Evolutionary conservation across 257 asterid genomes (phyloP), one percentile per base, ranked within the genome.

Genomic region (Vinca minor): DNA sequence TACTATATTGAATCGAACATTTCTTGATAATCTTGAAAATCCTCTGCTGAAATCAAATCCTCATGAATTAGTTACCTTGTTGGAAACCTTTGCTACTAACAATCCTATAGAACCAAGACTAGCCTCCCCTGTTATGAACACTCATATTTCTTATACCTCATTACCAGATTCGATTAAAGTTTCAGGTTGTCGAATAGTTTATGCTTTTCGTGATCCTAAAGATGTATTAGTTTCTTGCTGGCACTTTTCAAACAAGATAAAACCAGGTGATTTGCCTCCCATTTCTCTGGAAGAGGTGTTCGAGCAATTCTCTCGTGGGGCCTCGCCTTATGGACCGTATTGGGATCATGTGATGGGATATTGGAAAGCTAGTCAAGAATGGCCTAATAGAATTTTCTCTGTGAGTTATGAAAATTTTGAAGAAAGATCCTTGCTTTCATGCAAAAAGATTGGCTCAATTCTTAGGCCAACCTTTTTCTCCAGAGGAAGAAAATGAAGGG

Each of bases 271-370:
- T 1, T 38, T 70, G 13, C 67, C 62, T 5, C 71, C 66, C 0
- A 48, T 83, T 69, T 74, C 77, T 5, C 67, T 83, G 0, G 76
- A 44, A 0, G 74, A 32, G 63, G 84, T 81, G 3, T 54, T 68
- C 28, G 72, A 78, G 0, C 82, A 56, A 25, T 81, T 83, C 20
- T 45, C 77, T 23, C 28, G 35, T 0, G 89, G 89, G 3, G 57
- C 32, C 28, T 65, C 71, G 6, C 83, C 81, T 1, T 81, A 69
- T 20, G 89, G 89, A 1, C 75, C 84, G 0, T 78, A 76, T 48
- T 68, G 80, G 71, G 86, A 83, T 29, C 86, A 83, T 38, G 83
- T 81, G 11, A 29, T 72, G 65, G 84, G 81, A 28, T 83, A 78
- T 50, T 71, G 61, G 71, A 74, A 70, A 59, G 76, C 79, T 1